Base-by-base conservation (phyloP, 2,329 filamentous ascomycete genomes). In the Phoma sp. region DNA sequence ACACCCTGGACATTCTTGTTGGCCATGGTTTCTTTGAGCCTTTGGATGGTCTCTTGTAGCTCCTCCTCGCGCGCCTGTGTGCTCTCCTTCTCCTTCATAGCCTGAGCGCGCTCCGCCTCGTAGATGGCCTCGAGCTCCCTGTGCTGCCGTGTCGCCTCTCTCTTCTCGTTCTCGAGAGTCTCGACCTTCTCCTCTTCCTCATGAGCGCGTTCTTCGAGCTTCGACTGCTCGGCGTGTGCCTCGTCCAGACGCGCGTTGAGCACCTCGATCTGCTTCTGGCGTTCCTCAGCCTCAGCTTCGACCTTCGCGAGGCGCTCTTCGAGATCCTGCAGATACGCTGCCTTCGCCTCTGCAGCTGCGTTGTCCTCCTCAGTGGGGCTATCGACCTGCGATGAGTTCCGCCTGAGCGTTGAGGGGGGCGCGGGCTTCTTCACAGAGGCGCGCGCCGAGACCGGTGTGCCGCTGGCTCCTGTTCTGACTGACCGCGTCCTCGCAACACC, bases 61-160 rank as follows among this genome's bases (percentile, higher is more conserved):
- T 96, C 92, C 70, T 96, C 92, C 71, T 97, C 92, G 52, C 88
- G 84, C 64, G 88, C 89, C 49, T 84, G 82, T 76, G 93, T 89
- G 65, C 96, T 91, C 62, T 97, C 93, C 78, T 96, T 95, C 75
- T 98, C 93, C 76, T 93, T 91, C 69, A 91, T 86, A 78, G 93
- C 89, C 49, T 90, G 86, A 69, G 88, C 90, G 59, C 91, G 86
- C 77, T 99, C 95, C 39, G 89, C 87, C 75, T 98, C 93, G 74
- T 96, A 96, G 61, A 96, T 93, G 60, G 88, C 87, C 75, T 97
- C 93, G 79, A 97, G 87, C 74, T 99, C 95, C 60, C 93, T 86
- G 69, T 91, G 90, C 75, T 96, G 89, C 60, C 92, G 86, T 27
- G 88, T 85, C 50, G 88, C 83, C 64, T 98, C 93, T 65, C 90